phyloP scores from a whole-genome alignment of 805 yeast species.

The Nakazawaea wyomingensis region DNA sequence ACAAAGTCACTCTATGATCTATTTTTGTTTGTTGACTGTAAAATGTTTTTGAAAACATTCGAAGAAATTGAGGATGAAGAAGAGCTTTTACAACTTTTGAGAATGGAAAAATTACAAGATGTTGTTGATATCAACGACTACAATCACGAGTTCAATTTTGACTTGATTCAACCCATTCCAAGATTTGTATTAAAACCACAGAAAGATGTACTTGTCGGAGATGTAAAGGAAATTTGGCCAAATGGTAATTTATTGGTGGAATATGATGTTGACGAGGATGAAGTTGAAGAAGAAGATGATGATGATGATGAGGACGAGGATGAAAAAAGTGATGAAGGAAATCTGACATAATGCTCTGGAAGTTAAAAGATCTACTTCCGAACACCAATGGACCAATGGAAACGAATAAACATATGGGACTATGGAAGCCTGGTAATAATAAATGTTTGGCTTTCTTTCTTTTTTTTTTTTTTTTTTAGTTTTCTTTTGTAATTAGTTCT shows the following conservation, averaged over 20 bases:
- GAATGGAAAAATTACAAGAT: slow-evolving; percentile 12
- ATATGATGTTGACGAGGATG: slow-evolving; percentile 15
- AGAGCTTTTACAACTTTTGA: slow-evolving; percentile 11
- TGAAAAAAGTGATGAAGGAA: neutral
- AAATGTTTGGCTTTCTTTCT: too few relatives aligned
- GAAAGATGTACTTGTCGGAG: slow-evolving; percentile 15
- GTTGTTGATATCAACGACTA: slow-evolving; percentile 14
- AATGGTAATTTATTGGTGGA: slow-evolving; percentile 32
- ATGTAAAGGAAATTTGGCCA: slow-evolving; percentile 30
- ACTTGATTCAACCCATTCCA: slow-evolving; percentile 31
- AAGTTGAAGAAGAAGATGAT: slow-evolving; percentile 13
- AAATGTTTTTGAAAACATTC: slow-evolving; percentile 21
- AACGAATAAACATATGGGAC: too few relatives aligned
- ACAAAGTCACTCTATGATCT: slow-evolving; percentile 39
- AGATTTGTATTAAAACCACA: slow-evolving; percentile 24
- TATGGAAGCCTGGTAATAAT: too few relatives aligned
- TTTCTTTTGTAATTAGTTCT: too few relatives aligned
- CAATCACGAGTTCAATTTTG: slow-evolving; percentile 25
- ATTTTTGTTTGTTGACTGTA: slow-evolving; percentile 44
- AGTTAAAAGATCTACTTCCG: too few relatives aligned
- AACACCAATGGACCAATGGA: too few relatives aligned
- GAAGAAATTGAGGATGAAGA: slow-evolving; percentile 1
- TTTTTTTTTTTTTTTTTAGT: too few relatives aligned
- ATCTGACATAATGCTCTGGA: too few relatives aligned
- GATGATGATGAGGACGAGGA: neutral